Evolutionary conservation across 2,329 filamentous ascomycete species (phyloP), one percentile per base, ranked within the genome.

Genomic region (Colletotrichum melonis): DNA sequence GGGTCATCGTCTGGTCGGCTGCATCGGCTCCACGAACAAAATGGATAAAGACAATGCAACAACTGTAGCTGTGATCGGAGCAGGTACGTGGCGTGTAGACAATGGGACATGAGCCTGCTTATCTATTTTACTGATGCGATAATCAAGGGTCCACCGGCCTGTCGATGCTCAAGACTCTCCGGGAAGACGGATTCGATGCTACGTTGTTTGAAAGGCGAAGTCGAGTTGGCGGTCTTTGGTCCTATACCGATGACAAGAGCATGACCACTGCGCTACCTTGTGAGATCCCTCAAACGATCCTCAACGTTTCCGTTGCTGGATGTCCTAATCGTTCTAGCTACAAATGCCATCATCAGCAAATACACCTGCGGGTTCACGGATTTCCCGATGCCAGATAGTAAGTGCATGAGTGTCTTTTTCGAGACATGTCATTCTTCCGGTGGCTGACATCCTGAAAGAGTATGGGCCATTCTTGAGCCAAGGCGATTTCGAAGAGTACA

Each of bases 221-320:
- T 12, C 79, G 81, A 54, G 82, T 85, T 19, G 84, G 84, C n/a
- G 84, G 84, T 0, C 77, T 87, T 3, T 87, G 84, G 85, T 81
- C 82, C 3, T 84, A 82, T 70, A 81, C 82, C 1, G 78, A 82
- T 0, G 82, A 86, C 62, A 76, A 78, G 12, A 72, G 73, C 1
- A 79, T 80, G 67, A 84, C 82, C 2, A 80, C 82, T 0, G 80
- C 81, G 4, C 73, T 83, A n/a, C 76, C 75, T n/a, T 75, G 81
- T 79, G 74, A 69, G 79, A 35, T 74, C 16, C 4, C 28, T 46
- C 2, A 2, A 57, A 57, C 49, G 1, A 67, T 76, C 54, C 76
- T 4, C 3, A 4, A 8, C 6, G 56, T 59, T 24, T 12, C 0
- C 14, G 16, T 8, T 1, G 16, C 19, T 30, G 5, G 2, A 9